Evolutionary conservation across 176 grass and related monocot species (phyloP), one percentile per base, ranked within the genome.

Genomic region (Musa acuminata): DNA sequence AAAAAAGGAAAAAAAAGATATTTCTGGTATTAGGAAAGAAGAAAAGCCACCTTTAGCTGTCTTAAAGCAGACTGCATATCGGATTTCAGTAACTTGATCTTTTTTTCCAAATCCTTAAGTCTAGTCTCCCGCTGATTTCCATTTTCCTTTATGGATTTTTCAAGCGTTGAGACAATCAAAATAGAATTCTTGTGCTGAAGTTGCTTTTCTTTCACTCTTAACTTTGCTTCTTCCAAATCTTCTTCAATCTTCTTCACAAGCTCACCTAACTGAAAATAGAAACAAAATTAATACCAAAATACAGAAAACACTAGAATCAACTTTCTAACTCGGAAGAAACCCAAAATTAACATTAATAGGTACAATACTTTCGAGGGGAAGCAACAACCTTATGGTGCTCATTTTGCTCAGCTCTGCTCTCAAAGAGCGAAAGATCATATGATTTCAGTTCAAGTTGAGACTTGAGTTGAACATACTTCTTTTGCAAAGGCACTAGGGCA

Each of bases 371-470:
- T 19, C 17, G 8, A 70, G 12, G 12, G 43, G 48, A 50, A 87
- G 20, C 17, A 74, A 72, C 51, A 86, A 99, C 95, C 90, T 99
- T 99, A 79, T 99, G 88, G 74, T 99, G 88, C 75, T 99, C 95
- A 80, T 99, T 99, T 91, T 99, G 90, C 64, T 94, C 84, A 68
- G 89, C 88, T 89, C 95, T 88, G 66, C 58, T 91, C 75, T 94
- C 82, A 86, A 99, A 99, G 62, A 99, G 87, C 25, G 87, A 93
- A 73, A 99, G 84, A 79, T 99, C 95, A 79, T 99, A 94, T 35
- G 88, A 94, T 53, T 94, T 99, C 57, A 99, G 84, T 67, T 99
- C 95, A 72, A 91, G 85, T 76, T 99, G 86, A 76, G 87, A 88
- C 84, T 94, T 99, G 69, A 99, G 75, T 19, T 84, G 77, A 52